A percentile compares a stretch with the other conserved stretches of the same genome.
These are phyloP conservation scores for Wakefieldia striispora DNA, from an alignment of 768 basidiomycete species.

Conservation along the genomic window DNA sequence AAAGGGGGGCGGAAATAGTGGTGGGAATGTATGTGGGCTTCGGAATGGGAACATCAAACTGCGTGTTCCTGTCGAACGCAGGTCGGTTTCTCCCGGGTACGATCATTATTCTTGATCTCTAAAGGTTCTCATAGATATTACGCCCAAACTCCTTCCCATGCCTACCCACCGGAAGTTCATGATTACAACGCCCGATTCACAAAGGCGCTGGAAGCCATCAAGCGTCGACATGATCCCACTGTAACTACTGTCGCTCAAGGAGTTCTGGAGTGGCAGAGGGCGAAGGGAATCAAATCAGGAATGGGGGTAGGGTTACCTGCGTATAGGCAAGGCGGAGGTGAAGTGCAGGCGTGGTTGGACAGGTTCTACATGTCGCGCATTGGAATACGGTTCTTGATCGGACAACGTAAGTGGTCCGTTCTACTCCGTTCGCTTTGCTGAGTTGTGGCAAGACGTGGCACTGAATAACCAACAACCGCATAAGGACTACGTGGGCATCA, in stretches of 20 bases:
- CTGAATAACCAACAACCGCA: constrained; percentile 91
- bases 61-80: constrained; percentile 80
- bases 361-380: constrained; percentile 96
- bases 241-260: constrained; percentile 97
- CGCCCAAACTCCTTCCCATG: constrained; percentile 63
- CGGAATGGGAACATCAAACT: constrained; percentile 60
- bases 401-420: constrained; percentile 67
- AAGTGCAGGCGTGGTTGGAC: constrained; percentile 95
- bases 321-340: constrained; percentile 68
- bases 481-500: constrained; percentile 93
- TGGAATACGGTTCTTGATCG: constrained; percentile 94
- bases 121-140: constrained; percentile 62
- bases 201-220: constrained; percentile 81
- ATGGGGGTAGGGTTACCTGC: constrained; percentile 27
- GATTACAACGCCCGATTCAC: constrained; percentile 95
- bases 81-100: constrained; percentile 43
- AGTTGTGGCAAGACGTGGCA: constrained; percentile 68
- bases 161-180: constrained; percentile 90
- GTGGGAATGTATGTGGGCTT: constrained; percentile 32
- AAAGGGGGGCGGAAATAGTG: constrained; percentile 22
- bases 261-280: constrained; percentile 92
- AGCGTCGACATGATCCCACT: constrained; percentile 93
- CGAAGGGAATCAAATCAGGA: constrained; percentile 28
- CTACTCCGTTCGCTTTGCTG: background rate
- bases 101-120: background rate